Evolutionary conservation across 257 asterid genomes (phyloP).

Genomic region (Solanum sejunctum): DNA sequence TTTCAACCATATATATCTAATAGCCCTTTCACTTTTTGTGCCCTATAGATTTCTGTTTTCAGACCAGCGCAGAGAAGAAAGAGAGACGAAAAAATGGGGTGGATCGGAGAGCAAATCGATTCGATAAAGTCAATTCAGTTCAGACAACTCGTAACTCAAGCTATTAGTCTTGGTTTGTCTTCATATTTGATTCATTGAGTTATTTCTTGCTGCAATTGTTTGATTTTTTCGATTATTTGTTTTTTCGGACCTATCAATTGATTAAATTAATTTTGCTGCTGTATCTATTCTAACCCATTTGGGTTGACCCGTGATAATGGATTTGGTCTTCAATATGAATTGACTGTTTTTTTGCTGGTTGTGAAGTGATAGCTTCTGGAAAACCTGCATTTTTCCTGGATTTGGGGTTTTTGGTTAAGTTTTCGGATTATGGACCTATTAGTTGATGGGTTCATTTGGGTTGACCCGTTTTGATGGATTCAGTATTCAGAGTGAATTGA

Average conservation of each 20-base stretch:
- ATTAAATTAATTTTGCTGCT: neutral
- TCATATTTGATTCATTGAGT: neutral
- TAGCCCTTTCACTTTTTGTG: neutral
- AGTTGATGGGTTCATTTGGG: neutral
- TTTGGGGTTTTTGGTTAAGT: neutral
- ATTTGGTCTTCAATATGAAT: neutral
- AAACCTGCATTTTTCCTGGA: neutral
- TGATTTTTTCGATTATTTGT: neutral
- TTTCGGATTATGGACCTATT: neutral
- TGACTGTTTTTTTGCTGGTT: neutral
- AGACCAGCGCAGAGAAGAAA: neutral
- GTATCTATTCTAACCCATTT: neutral
- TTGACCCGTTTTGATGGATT: neutral
- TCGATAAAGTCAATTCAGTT: slow-evolving; percentile 72
- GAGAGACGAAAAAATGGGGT: slow-evolving; percentile 44
- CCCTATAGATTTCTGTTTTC: neutral
- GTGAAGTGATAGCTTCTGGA: neutral
- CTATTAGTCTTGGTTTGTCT: slow-evolving; percentile 69
- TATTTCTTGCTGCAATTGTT: neutral
- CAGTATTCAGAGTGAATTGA: neutral
- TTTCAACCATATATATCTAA: neutral
- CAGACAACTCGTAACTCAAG: slow-evolving; percentile 79
- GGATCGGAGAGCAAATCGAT: slow-evolving; percentile 96
- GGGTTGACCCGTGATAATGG: neutral
- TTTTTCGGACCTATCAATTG: neutral